Evolutionary conservation across 2,329 filamentous ascomycete genomes (phyloP).

Genomic region (Thelonectria blattea): DNA sequence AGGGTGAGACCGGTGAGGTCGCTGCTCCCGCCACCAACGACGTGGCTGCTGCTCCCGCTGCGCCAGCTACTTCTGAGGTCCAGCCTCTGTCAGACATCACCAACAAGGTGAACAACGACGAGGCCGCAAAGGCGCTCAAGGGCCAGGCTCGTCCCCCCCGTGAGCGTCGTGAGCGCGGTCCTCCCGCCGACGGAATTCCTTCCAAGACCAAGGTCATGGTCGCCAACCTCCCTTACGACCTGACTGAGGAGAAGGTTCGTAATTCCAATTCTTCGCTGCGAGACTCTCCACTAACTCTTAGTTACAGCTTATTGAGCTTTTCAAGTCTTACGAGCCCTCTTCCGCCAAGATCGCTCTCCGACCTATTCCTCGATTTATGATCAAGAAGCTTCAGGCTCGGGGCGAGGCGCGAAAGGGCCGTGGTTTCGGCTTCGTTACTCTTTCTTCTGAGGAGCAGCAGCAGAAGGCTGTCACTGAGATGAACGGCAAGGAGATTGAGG

Average conservation of each 20-base stretch:
- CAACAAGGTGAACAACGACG: conserved; percentile 62
- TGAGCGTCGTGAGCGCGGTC: conserved; percentile 82
- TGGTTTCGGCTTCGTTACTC: conserved; percentile 97
- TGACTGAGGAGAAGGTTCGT: conserved; percentile 91
- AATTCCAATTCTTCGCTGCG: conserved; percentile 31
- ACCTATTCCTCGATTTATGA: conserved; percentile 99
- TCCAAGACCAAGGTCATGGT: conserved; percentile 99
- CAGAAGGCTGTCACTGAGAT: conserved; percentile 97
- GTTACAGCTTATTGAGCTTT: conserved; percentile 91
- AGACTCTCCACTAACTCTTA: conserved; percentile 28
- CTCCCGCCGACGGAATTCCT: conserved; percentile 94
- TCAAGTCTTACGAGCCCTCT: conserved; percentile 87
- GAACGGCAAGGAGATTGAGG: conserved; percentile 99
- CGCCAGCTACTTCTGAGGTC: conserved; percentile 57
- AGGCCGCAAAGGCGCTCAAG: conserved; percentile 65
- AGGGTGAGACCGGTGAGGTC: conserved; percentile 47
- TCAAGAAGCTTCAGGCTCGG: conserved; percentile 99
- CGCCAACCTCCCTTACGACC: conserved; percentile 97
- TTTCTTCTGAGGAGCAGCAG: conserved; percentile 93
- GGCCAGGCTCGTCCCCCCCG: conserved; percentile 60
- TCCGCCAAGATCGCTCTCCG: conserved; percentile 98
- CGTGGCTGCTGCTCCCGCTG: conserved; percentile 50
- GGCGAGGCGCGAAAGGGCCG: conserved; percentile 98
- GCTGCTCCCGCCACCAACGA: conserved; percentile 52
- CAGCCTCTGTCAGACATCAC: conserved; percentile 68